Base-by-base conservation (phyloP, 441 rosid species). In the Croton setiger region DNA sequence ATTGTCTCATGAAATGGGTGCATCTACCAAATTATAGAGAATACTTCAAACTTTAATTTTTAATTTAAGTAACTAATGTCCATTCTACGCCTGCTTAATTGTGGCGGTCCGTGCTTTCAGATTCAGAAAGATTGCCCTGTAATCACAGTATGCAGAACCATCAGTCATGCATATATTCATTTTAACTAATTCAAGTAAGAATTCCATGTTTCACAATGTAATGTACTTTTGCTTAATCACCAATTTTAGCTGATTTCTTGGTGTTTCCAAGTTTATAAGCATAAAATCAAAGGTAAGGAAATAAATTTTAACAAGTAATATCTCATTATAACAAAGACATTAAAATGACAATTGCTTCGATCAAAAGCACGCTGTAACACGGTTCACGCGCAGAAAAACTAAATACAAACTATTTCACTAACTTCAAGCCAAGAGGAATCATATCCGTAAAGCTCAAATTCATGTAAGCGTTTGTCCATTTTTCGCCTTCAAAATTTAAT, bases 101-200 rank as follows among this genome's bases (percentile, higher is more conserved):
- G 74, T 69, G 17, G 75, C 73, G 3, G 92, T 77, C 72, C 90
- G 78, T 45, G 95, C 92, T 80, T 88, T 88, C 83, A 88, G 78
- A 63, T 87, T 88, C 76, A 87, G 75, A 76, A 87, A 88, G 72
- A 88, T 85, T 37, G 71, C 79, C 95, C 92, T 88, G 77, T 47
- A 74, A 8, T 49, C 70, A 56, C 70, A 56, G 51, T 7, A 20
- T 52, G 64, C 61, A 72, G n/a, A 51, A 39, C 10, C 33, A 58
- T 51, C 6, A 31, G n/a, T 15, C 18, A 17, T 56, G 4, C 14
- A 27, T 2, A 43, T 41, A 43, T 44, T 15, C 53, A 39, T 54
- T 67, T 9, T 18, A 18, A 54, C 54, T 36, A 18, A 17, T n/a
- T 53, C 48, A 33, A 58, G 13, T 7, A 63, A 21, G 41, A 27